Percentiles rank a stretch among this genome's conserved stretches.
Evolutionary conservation across 2,329 filamentous ascomycete genomes (phyloP).

Genomic region (Immersiporthe knoxdaviesiana): DNA sequence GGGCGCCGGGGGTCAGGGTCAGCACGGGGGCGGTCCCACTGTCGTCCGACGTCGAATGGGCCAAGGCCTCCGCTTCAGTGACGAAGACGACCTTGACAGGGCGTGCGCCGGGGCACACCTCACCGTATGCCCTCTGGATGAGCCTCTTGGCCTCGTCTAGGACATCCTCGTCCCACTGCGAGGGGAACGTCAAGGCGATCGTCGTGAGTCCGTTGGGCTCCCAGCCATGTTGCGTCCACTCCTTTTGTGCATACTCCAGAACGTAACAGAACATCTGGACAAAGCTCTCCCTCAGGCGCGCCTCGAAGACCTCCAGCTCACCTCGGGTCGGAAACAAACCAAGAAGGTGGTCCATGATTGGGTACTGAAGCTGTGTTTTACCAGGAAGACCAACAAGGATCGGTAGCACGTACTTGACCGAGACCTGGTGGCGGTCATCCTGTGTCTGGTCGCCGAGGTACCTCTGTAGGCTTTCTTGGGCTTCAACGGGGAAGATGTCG

Average conservation of each 20-base stretch:
- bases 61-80: background rate
- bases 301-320: background rate
- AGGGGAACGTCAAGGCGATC: background rate
- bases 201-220: background rate
- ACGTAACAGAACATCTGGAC: background rate
- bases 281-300: background rate
- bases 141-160: background rate
- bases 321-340: background rate
- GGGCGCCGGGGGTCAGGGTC: background rate
- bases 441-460: background rate
- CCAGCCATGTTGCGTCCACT: background rate
- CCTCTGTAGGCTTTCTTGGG: background rate
- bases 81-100: background rate
- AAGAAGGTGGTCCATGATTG: background rate
- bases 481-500: background rate
- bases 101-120: background rate
- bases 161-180: background rate
- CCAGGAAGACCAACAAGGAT: background rate
- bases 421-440: background rate
- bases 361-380: background rate
- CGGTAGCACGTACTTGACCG: background rate
- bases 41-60: background rate
- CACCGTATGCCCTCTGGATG: background rate
- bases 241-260: background rate
- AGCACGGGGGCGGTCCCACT: background rate